Evolutionary conservation across 768 basidiomycete species (phyloP).

Genomic region (Glaciozyma martinii): DNA sequence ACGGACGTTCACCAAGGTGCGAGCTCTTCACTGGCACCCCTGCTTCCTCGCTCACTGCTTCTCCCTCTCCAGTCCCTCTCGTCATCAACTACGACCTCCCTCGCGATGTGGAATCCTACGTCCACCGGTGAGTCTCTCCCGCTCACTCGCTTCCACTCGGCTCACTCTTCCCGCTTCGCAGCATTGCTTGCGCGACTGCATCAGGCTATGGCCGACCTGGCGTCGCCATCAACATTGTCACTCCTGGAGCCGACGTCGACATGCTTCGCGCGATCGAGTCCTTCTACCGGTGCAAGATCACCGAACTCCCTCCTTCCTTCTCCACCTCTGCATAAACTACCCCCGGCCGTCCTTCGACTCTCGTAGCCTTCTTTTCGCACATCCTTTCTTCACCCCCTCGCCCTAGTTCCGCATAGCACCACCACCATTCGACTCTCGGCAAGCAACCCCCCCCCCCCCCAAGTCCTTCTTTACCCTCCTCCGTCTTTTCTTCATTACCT

Average conservation of each 20-base stretch:
- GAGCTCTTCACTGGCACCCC: no score
- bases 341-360: no score
- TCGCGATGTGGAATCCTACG: slow-evolving; percentile 94
- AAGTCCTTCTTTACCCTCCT: no score
- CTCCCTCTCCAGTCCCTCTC: slow-evolving; percentile 60
- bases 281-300: slow-evolving; percentile 54
- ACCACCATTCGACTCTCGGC: no score
- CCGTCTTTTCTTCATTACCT: no score
- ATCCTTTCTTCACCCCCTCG: no score
- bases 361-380: no score
- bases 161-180: slow-evolving; percentile 37
- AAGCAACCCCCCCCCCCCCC: no score
- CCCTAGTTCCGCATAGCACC: no score
- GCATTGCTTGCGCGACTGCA: slow-evolving; percentile 80
- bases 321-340: not conserved
- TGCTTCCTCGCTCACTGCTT: no score
- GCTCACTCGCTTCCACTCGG: not conserved
- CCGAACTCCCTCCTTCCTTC: not conserved
- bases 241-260: slow-evolving; percentile 52
- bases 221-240: slow-evolving; percentile 86
- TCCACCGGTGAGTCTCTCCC: slow-evolving; percentile 59
- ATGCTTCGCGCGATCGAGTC: slow-evolving; percentile 98
- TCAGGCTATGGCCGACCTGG: slow-evolving; percentile 76
- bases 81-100: slow-evolving; percentile 94
- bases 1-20: slow-evolving; percentile 60